Base-by-base conservation (phyloP, 805 yeast genomes). In the Huiozyma naganishii region DNA sequence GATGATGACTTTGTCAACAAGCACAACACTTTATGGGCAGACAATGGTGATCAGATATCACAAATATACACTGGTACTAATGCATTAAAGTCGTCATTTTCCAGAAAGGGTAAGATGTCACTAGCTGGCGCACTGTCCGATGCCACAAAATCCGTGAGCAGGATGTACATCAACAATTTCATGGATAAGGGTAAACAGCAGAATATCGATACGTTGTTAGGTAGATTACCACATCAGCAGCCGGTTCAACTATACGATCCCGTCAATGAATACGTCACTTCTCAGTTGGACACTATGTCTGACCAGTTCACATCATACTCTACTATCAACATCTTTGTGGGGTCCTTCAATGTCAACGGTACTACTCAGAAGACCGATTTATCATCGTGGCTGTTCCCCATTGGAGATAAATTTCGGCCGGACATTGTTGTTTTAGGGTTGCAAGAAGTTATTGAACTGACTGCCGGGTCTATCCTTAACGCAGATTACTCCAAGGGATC, bases 1-100 rank as follows among this genome's bases (percentile, higher is more conserved):
- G 71, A 68, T 5, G 67, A 74, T 27, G 90, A 80, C 13, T 66
- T 85, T 27, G 72, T 79, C 58, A 64, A 70, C n/a, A 80, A 80
- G 44, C 95, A 89, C 51, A 85, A 89, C 52, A 75, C 84, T 6
- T 66, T 92, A 13, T 92, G 98, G 98, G 99, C 99, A 1, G 96
- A 92, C 61, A 92, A 92, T 62, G 99, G 98, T 45, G 98, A 92
- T 62, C 95, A 87, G 51, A 80, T 92, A 5, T 86, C 96, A 2
- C 94, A 86, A 59, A 90, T 92, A 12, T 92, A 92, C 64, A 90
- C 98, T 0, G 97, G 98, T 29, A 92, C 99, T 0, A 95, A 95
- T 48, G 99, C 99, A 0, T 70, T 92, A 48, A 92, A 92, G 62
- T 85, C 96, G 0, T 87, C 96, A 4, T 92, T 83, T 57, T 85